Conservation (phyloP, 768 basidiomycete genomes). For the Myochromella boudieri region DNA sequence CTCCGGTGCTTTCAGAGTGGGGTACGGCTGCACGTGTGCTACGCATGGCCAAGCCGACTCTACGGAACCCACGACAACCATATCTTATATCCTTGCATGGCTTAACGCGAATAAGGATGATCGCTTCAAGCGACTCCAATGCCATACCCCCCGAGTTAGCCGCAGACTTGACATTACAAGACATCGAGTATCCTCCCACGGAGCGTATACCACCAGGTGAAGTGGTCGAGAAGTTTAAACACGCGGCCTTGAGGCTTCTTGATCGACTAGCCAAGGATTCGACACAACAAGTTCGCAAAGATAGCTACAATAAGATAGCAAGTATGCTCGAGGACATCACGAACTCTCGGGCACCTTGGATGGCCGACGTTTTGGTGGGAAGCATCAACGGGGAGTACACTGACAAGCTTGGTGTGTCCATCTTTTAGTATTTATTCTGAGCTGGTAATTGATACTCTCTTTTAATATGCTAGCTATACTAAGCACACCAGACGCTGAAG, state of each 20-base stretch:
- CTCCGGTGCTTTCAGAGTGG: constrained; percentile 45
- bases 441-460: not conserved
- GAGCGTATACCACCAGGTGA: constrained; percentile 52
- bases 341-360: constrained; percentile 62
- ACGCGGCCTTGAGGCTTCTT: constrained; percentile 62
- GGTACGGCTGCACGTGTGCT: constrained; percentile 73
- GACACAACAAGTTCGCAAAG: constrained; percentile 51
- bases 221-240: constrained; percentile 65
- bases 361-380: constrained; percentile 76
- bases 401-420: constrained; percentile 68
- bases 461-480: constrained; percentile 50
- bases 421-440: not conserved
- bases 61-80: constrained; percentile 53
- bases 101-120: constrained; percentile 61
- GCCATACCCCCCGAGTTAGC: constrained; percentile 26
- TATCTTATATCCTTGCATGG: constrained; percentile 76
- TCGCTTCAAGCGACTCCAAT: constrained; percentile 31
- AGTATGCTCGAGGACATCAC: constrained; percentile 73
- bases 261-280: constrained; percentile 60
- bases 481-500: constrained; percentile 55
- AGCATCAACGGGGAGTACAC: constrained; percentile 62
- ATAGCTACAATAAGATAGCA: constrained; percentile 68
- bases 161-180: constrained; percentile 34
- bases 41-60: constrained; percentile 62
- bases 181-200: constrained; percentile 48